Base-by-base conservation (phyloP, 176 grass and related monocot genomes). In the Phoenix dactylifera region DNA sequence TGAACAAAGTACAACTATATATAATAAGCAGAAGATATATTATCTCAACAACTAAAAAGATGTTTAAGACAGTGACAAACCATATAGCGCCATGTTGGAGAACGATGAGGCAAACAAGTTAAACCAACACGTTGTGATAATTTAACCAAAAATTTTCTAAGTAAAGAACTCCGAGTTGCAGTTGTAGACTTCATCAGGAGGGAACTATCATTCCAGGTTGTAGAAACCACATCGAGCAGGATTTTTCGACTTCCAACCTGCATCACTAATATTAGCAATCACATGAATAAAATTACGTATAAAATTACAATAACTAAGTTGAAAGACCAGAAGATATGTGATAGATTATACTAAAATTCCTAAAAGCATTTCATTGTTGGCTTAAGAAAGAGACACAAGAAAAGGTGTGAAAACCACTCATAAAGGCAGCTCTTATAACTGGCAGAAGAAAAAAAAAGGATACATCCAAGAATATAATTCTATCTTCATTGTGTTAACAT, bases 131-230 rank as follows among this genome's bases (percentile, higher is more conserved):
- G 75, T 51, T 97, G 92, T 35, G 84, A 74, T 64, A 97, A 63
- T 80, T 97, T 97, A 49, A 97, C 76, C 69, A 90, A 69, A 69
- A 85, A 79, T 82, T 97, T 97, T 62, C 87, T 79, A 77, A 97
- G 92, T 39, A 97, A 89, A 15, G 92, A 56, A 71, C 83, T 97
- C 52, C 81, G 85, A 71, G 67, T 55, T 72, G 87, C 77, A 77
- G 74, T 67, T 56, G 70, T 82, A 62, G 83, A 85, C 66, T 82
- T 97, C 80, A 97, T 91, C 65, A 91, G 63, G 66, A 78, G 54
- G 58, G 80, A 90, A 80, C 65, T 77, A 85, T 97, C 81, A 44
- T 55, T 80, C 92, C 92, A 97, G 70, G 71, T 76, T 66, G 64
- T 75, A 72, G 78, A 69, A 77, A 70, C 62, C 72, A 77, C 39